These are phyloP conservation scores for Russula ochroleuca DNA, from an alignment of 768 basidiomycete species.

Conservation along the genomic window DNA sequence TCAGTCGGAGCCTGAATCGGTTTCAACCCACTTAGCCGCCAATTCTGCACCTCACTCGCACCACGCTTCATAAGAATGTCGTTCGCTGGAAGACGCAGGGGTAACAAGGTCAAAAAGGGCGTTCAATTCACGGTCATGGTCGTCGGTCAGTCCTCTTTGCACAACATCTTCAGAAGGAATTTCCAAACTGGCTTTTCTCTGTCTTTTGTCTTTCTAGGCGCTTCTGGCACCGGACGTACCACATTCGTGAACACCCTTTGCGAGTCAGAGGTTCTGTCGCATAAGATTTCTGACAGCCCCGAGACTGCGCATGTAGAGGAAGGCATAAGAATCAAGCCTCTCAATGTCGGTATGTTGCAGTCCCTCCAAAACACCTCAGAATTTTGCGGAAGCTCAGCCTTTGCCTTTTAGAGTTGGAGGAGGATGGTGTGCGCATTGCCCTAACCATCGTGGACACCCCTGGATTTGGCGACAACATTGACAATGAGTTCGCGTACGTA, in stretches of 20 bases:
- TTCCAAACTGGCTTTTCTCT: not conserved
- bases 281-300: slow-evolving; percentile 82
- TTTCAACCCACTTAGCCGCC: slow-evolving; percentile 28
- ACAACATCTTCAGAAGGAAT: slow-evolving; percentile 12
- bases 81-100: slow-evolving; percentile 79
- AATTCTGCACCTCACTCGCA: slow-evolving; percentile 29
- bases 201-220: slow-evolving; percentile 51
- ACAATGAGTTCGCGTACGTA: slow-evolving; percentile 95
- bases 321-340: slow-evolving; percentile 91
- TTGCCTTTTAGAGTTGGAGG: slow-evolving; percentile 74
- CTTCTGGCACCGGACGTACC: slow-evolving; percentile 94
- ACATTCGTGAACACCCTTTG: slow-evolving; percentile 99
- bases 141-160: slow-evolving; percentile 64
- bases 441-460: slow-evolving; percentile 98
- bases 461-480: slow-evolving; percentile 97
- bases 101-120: slow-evolving; percentile 98
- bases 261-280: slow-evolving; percentile 86
- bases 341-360: slow-evolving; percentile 73
- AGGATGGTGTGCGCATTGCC: slow-evolving; percentile 97
- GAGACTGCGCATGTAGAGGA: slow-evolving; percentile 91
- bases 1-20: slow-evolving; percentile 26
- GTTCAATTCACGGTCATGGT: slow-evolving; percentile 98
- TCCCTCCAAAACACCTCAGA: not conserved
- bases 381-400: slow-evolving; percentile 2
- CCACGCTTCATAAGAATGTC: slow-evolving; percentile 49